Conservation (phyloP, 2,329 filamentous ascomycete species). For the Fusarium coicis region DNA sequence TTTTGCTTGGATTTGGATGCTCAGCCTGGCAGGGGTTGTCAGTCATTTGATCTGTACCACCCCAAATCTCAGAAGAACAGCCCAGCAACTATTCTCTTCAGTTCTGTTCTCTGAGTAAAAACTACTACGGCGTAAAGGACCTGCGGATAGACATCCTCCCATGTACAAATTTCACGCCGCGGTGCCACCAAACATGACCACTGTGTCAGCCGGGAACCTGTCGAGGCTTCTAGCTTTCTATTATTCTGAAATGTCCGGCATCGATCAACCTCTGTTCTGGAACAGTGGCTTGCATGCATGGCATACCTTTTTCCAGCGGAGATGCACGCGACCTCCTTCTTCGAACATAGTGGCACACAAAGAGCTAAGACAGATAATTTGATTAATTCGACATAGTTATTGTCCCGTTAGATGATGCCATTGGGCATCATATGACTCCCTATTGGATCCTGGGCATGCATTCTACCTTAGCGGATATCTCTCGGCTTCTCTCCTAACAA, state of each 20-base stretch:
- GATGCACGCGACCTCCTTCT: conserved; percentile 30
- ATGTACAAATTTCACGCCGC: not conserved
- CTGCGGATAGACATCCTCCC: not conserved
- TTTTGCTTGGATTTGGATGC: not conserved
- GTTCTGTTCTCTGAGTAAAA: not conserved
- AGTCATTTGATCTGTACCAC: conserved; percentile 32
- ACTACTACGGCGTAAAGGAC: not conserved
- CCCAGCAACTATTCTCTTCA: not conserved
- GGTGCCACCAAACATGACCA: not conserved
- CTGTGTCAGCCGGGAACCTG: not conserved
- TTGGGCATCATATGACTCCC: conserved; percentile 6
- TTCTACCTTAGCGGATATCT: not conserved
- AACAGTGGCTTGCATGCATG: conserved; percentile 7
- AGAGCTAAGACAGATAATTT: not conserved
- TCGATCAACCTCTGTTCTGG: conserved; percentile 10
- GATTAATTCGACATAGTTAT: not conserved
- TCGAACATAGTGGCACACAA: not conserved
- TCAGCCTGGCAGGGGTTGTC: conserved; percentile 23
- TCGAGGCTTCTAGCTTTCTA: not conserved
- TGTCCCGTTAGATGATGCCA: conserved; percentile 22
- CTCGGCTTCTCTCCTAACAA: not conserved
- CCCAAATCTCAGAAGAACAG: not conserved
- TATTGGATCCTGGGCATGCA: not conserved
- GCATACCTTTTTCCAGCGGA: not conserved
- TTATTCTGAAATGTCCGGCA: not conserved